Base-by-base conservation (phyloP, 371 early-diverging fungal genomes). In the Mortierella sp. region DNA sequence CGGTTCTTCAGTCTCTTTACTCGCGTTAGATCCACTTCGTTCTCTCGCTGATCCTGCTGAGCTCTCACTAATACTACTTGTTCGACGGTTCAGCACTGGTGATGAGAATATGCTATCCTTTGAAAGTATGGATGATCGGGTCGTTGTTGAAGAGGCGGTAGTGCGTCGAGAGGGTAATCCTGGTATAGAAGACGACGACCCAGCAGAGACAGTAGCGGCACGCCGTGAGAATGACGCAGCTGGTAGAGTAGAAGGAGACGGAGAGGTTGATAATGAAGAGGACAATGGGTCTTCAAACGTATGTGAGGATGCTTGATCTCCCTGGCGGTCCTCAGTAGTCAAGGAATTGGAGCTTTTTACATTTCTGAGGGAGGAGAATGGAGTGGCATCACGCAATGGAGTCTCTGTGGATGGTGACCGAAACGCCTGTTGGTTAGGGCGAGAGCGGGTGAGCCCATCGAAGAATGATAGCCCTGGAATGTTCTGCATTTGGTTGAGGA, bases 401-500 rank as follows among this genome's bases (percentile, higher is more conserved):
- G 57, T 32, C 19, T 56, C 57, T 56, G 37, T 55, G 23, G 63
- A 23, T 8, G 63, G n/a, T 19, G 51, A 34, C 6, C 64, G 22
- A 13, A 23, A 23, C n/a, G 15, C 35, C 17, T 53, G 37, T 29
- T 2, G 9, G 2, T 1, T 23, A 3, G 31, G 28, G 23, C 76
- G 76, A 13, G 78, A 72, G 29, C 61, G 53, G 12, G 78, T 68
- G 19, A 77, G 69, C 15, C 78, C 78, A 59, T 77, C 78, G 43
- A 77, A 77, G 62, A 77, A 77, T 22, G 78, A 77, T 31, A 77
- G 28, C 19, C 78, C 78, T 28, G 78, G 78, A 34, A 77, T 68
- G 62, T 77, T 77, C 34, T 77, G 78, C 78, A 77, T 77, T n/a
- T 56, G 55, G 53, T 40, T 40, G 40, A n/a, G n/a, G n/a, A n/a